Conservation (phyloP, 2,329 filamentous ascomycete genomes). For the Camptophora hylomeconis region DNA sequence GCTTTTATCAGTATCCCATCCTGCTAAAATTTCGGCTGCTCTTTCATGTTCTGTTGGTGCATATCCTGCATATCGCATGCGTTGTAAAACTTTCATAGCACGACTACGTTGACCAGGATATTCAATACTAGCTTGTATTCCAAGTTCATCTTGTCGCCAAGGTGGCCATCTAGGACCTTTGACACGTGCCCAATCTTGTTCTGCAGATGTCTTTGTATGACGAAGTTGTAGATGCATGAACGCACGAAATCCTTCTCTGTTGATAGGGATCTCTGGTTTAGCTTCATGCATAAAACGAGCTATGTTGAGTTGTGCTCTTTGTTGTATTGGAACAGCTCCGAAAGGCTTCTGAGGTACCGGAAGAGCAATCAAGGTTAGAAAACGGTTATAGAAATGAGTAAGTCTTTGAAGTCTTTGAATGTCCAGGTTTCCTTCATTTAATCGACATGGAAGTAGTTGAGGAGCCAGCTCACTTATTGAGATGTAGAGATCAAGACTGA, state of each 20-base stretch:
- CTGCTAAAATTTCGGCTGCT: conserved; percentile 40
- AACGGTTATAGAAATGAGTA: conserved; percentile 30
- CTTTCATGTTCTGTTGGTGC: conserved; percentile 37
- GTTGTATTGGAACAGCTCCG: conserved; percentile 34
- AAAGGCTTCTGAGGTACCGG: conserved; percentile 38
- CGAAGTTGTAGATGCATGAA: conserved; percentile 44
- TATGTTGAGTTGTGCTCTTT: conserved; percentile 45
- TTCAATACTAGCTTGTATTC: conserved; percentile 45
- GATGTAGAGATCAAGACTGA: too few relatives aligned
- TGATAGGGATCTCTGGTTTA: conserved; percentile 41
- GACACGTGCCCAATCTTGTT: conserved; percentile 44
- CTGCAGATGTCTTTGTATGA: conserved; percentile 41
- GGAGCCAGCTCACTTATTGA: too few relatives aligned
- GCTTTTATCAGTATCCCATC: conserved; percentile 50
- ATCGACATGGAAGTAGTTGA: too few relatives aligned
- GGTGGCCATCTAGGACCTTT: conserved; percentile 52
- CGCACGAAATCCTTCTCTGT: conserved; percentile 43
- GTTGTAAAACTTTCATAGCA: conserved; percentile 40
- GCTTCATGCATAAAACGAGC: conserved; percentile 44
- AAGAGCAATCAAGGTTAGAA: conserved; percentile 35
- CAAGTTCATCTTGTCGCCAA: conserved; percentile 49
- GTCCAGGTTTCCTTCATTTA: too few relatives aligned
- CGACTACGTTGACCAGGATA: conserved; percentile 44
- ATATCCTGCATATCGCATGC: conserved; percentile 50
- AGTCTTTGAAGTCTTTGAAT: too few relatives aligned